A percentile compares a stretch with the other conserved stretches of the same genome.
Evolutionary conservation across 768 basidiomycete genomes (phyloP).

Genomic region (Leucosporidium yakuticum): DNA sequence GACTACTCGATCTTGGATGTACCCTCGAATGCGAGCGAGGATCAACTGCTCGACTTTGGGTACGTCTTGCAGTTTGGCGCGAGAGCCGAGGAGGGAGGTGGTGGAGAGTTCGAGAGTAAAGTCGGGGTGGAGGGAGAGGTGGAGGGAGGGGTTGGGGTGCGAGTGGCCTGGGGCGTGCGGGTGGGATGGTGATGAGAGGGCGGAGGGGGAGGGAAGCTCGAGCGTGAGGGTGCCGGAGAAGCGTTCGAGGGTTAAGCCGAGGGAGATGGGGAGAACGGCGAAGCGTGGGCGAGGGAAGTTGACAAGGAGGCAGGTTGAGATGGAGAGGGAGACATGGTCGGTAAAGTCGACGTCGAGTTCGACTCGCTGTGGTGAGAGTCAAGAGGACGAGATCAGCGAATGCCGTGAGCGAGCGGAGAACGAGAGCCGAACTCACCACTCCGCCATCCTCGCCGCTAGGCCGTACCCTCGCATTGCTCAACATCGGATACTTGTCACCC

Average conservation of each 20-base stretch:
- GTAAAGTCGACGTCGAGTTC: slow-evolving; percentile 78
- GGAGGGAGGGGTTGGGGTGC: slow-evolving; percentile 56
- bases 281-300: slow-evolving; percentile 49
- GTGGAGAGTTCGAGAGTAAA: slow-evolving; percentile 82
- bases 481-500: slow-evolving; percentile 55
- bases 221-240: slow-evolving; percentile 69
- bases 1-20: slow-evolving; percentile 42
- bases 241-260: slow-evolving; percentile 78
- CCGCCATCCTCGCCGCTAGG: slow-evolving; percentile 46
- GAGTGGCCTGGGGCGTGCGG: slow-evolving; percentile 42
- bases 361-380: slow-evolving; percentile 56
- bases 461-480: slow-evolving; percentile 63
- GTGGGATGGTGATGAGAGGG: slow-evolving; percentile 41
- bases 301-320: slow-evolving; percentile 46
- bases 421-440: slow-evolving; percentile 36
- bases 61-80: slow-evolving; percentile 95
- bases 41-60: slow-evolving; percentile 96
- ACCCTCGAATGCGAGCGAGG: slow-evolving; percentile 68
- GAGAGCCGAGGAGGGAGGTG: slow-evolving; percentile 85
- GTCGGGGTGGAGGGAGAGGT: slow-evolving; percentile 72
- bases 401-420: no score
- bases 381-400: neutral
- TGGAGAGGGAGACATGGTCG: slow-evolving; percentile 66
- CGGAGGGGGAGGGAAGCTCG: slow-evolving; percentile 53
- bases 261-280: slow-evolving; percentile 54